phyloP scores from a whole-genome alignment of 192 early-diverging fungal species.

The Physocladia obscura region DNA sequence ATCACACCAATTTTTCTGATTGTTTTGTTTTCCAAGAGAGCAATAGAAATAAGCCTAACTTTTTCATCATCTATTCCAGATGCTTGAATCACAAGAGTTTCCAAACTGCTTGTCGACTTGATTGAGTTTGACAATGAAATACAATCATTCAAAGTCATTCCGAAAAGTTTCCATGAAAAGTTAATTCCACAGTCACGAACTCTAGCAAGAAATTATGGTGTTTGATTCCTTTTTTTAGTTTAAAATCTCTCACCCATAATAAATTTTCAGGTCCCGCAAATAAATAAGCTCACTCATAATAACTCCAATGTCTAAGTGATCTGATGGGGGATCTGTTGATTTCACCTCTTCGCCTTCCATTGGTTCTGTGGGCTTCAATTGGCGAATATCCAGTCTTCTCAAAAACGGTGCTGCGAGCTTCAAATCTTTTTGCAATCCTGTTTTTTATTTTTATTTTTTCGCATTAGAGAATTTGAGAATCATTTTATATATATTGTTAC shows the following conservation, averaged over 20 bases:
- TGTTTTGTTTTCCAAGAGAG: conserved; percentile 38
- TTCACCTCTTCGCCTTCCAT: conserved; percentile 31
- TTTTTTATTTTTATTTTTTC: no score
- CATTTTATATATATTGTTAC: not conserved
- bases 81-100: conserved; percentile 35
- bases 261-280: conserved; percentile 38
- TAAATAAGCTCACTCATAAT: conserved; percentile 35
- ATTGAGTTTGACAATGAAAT: conserved; percentile 23
- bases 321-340: conserved; percentile 34
- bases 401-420: conserved; percentile 40
- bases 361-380: conserved; percentile 38
- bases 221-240: not conserved
- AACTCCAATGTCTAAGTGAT: conserved; percentile 46
- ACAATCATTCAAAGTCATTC: conserved; percentile 54
- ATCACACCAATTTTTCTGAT: conserved; percentile 37
- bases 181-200: conserved; percentile 53
- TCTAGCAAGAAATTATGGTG: conserved; percentile 25
- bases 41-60: conserved; percentile 38
- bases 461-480: not conserved
- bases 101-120: conserved; percentile 21
- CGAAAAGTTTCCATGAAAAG: conserved; percentile 50
- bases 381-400: conserved; percentile 30
- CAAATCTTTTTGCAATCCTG: conserved; percentile 32
- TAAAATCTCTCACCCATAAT: conserved; percentile 44
- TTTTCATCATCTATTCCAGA: conserved; percentile 49